A percentile compares a stretch with the other conserved stretches of the same genome.
phyloP scores from a whole-genome alignment of 2,329 filamentous ascomycete genomes.

The Sarocladium brachiariae region DNA sequence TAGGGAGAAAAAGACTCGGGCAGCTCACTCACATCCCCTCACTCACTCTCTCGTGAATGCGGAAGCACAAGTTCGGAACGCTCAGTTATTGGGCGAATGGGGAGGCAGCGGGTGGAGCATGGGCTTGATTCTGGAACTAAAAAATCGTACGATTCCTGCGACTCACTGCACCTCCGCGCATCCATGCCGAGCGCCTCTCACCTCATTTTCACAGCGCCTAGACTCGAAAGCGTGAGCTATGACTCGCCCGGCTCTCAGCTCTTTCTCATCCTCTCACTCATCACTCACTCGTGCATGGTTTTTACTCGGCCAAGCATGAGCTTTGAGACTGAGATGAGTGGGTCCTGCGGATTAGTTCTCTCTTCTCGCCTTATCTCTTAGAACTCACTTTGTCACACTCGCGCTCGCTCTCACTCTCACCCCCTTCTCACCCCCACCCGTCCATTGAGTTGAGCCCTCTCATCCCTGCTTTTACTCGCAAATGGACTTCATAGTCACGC shows the following conservation, averaged over 20 bases:
- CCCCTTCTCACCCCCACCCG: neutral
- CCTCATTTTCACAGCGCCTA: constrained; percentile 3
- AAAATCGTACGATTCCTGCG: constrained; percentile 2
- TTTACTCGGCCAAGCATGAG: neutral
- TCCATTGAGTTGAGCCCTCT: neutral
- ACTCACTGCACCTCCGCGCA: neutral
- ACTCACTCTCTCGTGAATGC: neutral
- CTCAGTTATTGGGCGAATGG: neutral
- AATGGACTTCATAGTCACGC: neutral
- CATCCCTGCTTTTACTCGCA: neutral
- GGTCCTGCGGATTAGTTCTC: neutral
- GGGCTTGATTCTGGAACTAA: neutral
- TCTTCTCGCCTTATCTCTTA: neutral
- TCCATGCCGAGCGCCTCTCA: constrained; percentile 3
- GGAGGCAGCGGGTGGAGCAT: neutral
- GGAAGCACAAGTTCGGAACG: neutral
- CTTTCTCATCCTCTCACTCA: constrained; percentile 5
- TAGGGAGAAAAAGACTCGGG: neutral
- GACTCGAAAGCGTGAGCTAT: neutral
- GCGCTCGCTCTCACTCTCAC: neutral
- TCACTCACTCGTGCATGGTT: neutral
- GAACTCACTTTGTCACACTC: neutral
- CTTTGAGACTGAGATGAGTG: constrained; percentile 4
- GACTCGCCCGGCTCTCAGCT: neutral
- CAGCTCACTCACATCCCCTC: too few relatives aligned